Evolutionary conservation across 495 filamentous ascomycete species (phyloP).

Genomic region (Trichoderma orchidacearum): DNA sequence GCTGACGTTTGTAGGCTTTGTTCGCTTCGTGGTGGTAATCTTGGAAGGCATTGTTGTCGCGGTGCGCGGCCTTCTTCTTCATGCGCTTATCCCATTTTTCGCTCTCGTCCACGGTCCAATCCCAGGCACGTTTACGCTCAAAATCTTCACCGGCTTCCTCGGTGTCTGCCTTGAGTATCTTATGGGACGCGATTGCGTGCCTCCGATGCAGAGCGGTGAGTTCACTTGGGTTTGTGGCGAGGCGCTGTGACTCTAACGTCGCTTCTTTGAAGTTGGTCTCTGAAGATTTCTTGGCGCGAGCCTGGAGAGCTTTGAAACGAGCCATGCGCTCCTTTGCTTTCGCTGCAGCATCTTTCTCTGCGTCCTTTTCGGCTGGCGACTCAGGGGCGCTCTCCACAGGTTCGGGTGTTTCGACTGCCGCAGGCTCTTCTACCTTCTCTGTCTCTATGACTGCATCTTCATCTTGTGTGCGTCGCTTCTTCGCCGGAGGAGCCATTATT

Average conservation of each 20-base stretch:
- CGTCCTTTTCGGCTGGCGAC: neutral
- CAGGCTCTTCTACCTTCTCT: neutral
- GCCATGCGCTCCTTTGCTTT: slow-evolving; percentile 45
- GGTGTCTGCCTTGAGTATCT: slow-evolving; percentile 82
- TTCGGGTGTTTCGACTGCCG: neutral
- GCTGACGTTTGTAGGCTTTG: slow-evolving; percentile 88
- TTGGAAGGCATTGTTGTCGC: slow-evolving; percentile 78
- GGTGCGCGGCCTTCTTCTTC: slow-evolving; percentile 70
- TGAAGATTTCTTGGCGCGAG: slow-evolving; percentile 65
- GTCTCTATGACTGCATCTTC: neutral
- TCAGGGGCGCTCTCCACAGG: neutral
- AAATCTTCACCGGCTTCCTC: slow-evolving; percentile 82
- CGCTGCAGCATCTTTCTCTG: slow-evolving; percentile 21
- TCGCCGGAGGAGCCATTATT: neutral
- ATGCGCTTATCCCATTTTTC: slow-evolving; percentile 87
- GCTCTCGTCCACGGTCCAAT: slow-evolving; percentile 90
- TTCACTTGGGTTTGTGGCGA: slow-evolving; percentile 60
- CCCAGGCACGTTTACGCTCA: slow-evolving; percentile 95
- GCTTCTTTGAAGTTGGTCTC: slow-evolving; percentile 75
- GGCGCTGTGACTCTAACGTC: slow-evolving; percentile 65
- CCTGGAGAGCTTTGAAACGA: slow-evolving; percentile 75
- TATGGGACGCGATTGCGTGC: slow-evolving; percentile 76
- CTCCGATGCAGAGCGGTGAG: slow-evolving; percentile 62
- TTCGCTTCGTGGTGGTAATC: slow-evolving; percentile 77
- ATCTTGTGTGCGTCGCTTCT: neutral